These are phyloP conservation scores for Rasamsonia emersonii DNA, from an alignment of 2,329 filamentous ascomycete species.

Conservation along the genomic window DNA sequence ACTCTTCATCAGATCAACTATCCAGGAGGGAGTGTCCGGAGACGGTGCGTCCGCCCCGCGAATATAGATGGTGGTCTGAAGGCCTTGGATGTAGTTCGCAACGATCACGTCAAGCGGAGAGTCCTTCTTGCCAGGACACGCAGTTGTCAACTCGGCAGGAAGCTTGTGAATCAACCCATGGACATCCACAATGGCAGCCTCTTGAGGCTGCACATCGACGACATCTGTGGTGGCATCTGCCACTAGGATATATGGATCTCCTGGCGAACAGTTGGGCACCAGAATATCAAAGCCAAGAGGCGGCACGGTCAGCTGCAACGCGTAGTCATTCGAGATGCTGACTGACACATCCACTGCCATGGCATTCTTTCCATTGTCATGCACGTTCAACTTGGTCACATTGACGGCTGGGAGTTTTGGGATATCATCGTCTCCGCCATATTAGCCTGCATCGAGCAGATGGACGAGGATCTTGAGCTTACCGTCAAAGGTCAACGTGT, in stretches of 20 bases:
- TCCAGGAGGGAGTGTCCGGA: conserved; percentile 68
- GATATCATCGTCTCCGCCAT: conserved; percentile 47
- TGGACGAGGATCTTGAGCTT: conserved; percentile 52
- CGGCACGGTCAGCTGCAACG: conserved; percentile 67
- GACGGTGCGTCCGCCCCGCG: conserved; percentile 63
- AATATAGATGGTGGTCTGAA: conserved; percentile 71
- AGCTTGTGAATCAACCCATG: conserved; percentile 64
- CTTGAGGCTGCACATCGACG: conserved; percentile 59
- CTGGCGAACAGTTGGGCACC: conserved; percentile 67
- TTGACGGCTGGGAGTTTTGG: conserved; percentile 74
- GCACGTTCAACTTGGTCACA: conserved; percentile 70
- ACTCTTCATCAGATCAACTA: conserved; percentile 68
- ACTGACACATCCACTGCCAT: conserved; percentile 76
- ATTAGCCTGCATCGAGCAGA: conserved; percentile 22
- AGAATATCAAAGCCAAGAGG: conserved; percentile 76
- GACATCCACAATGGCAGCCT: conserved; percentile 60
- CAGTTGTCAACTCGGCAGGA: conserved; percentile 60
- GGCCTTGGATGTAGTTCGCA: conserved; percentile 70
- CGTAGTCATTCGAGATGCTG: conserved; percentile 65
- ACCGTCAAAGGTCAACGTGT: conserved; percentile 77
- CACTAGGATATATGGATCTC: conserved; percentile 67
- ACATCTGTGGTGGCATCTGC: conserved; percentile 64
- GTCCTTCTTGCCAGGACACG: conserved; percentile 66
- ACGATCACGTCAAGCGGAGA: conserved; percentile 82
- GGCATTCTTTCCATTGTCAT: conserved; percentile 57